These are phyloP conservation scores for Rhinocladiella mackenziei DNA, from an alignment of 2,329 filamentous ascomycete species.

Conservation along the genomic window DNA sequence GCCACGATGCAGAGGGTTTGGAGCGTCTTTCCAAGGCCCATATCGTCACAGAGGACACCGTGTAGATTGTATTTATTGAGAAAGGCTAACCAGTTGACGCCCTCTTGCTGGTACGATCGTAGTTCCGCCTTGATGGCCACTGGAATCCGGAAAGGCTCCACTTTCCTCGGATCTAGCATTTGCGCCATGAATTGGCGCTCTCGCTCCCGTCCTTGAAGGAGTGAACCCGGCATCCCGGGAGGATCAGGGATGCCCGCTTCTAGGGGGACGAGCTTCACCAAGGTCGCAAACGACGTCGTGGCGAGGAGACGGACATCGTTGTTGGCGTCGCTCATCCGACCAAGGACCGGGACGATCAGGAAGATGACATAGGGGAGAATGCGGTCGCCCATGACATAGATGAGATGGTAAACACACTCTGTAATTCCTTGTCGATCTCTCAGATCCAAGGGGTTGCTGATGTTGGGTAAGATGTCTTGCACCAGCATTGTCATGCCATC, in stretches of 20 bases:
- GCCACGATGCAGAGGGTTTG: constrained; percentile 98
- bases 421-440: constrained; percentile 88
- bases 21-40: constrained; percentile 96
- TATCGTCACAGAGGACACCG: constrained; percentile 97
- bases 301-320: constrained; percentile 91
- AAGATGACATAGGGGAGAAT: constrained; percentile 98
- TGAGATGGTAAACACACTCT: constrained; percentile 93
- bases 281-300: constrained; percentile 92
- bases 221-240: constrained; percentile 80
- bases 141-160: constrained; percentile 87
- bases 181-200: constrained; percentile 96
- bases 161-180: constrained; percentile 93
- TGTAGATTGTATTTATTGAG: constrained; percentile 97
- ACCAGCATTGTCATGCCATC: constrained; percentile 95
- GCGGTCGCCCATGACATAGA: constrained; percentile 94
- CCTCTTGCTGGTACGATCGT: constrained; percentile 95
- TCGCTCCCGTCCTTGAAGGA: constrained; percentile 84
- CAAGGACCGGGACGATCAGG: constrained; percentile 92
- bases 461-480: constrained; percentile 84
- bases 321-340: constrained; percentile 97
- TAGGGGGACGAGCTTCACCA: constrained; percentile 93
- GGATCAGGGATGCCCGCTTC: constrained; percentile 97
- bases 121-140: constrained; percentile 96
- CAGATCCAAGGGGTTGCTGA: constrained; percentile 84
- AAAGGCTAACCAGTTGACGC: constrained; percentile 97